Base-by-base conservation (phyloP, 768 basidiomycete species). In the Lactarius sp. region DNA sequence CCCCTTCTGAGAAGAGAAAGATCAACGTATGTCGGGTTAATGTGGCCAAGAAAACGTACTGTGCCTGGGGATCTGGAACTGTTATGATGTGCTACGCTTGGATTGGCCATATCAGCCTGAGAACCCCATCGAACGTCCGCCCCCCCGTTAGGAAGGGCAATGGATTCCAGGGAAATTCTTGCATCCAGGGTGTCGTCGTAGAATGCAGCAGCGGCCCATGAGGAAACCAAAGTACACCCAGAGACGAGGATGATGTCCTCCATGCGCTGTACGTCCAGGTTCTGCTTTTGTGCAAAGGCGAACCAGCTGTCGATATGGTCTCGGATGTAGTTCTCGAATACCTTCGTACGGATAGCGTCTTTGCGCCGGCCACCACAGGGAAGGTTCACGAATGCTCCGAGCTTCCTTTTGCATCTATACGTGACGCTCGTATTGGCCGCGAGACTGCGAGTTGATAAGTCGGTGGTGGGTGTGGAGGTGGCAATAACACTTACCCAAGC, bases 361-460 rank as follows among this genome's bases (percentile, higher is more conserved):
- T 46, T n/a, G 27, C 37, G 36, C 3, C 14, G 2, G 7, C 34
- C 61, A 1, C 27, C 61, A 13, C n/a, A 6, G 2, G 54, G 61
- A 42, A 56, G 39, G 14, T 18, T 41, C 27, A 62, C n/a, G 4
- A 56, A 18, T 51, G 54, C 61, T 7, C 61, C 61, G 2, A n/a
- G 50, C n/a, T n/a, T 41, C 54, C 33, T 18, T 37, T 14, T 9
- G 56, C 50, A 62, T 36, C 9, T 8, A 36, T 44, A 62, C 4
- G 41, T 31, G 18, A 52, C 18, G 7, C 55, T 56, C 33, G 34
- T 20, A 37, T 20, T n/a, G 14, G 12, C 60, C 10, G 27, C 34
- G 0, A 8, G 1, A 14, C 52, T 53, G 44, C 10, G 27, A 20
- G 22, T 20, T 5, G 18, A 6, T 55, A 5, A 55, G 27, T 5